Percentiles rank a stretch among this genome's conserved stretches.
Evolutionary conservation across 106 monocot species (phyloP).

Genomic region (Alisma plantagoaquatica): DNA sequence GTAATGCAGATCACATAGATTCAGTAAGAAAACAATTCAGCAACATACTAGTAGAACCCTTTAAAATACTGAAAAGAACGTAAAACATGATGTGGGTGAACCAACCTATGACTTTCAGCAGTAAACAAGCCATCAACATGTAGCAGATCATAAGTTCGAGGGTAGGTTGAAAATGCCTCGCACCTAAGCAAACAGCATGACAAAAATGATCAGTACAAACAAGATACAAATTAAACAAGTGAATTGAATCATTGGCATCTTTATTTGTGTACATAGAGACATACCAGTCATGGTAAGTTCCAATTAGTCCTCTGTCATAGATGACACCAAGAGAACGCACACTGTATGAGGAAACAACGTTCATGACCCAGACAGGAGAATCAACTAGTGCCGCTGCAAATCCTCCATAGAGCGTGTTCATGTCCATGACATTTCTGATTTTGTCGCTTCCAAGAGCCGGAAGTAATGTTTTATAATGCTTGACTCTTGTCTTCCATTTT

Average conservation of each 20-base stretch:
- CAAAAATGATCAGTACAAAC: no score
- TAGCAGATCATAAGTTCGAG: constrained; percentile 19
- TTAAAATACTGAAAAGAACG: no score
- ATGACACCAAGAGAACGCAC: constrained; percentile 16
- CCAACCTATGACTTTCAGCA: constrained; percentile 21
- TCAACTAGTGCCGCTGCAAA: constrained; percentile 20
- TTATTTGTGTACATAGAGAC: no score
- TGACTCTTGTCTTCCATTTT: constrained; percentile 24
- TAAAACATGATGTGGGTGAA: no score
- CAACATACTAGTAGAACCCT: no score
- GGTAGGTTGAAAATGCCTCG: constrained; percentile 19
- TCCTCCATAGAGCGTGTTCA: constrained; percentile 31
- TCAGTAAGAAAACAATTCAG: no score
- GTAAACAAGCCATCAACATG: constrained; percentile 19
- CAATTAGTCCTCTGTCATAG: constrained; percentile 22
- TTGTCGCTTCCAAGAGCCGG: constrained; percentile 17
- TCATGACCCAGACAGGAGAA: constrained; percentile 26
- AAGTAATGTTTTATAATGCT: constrained; percentile 17
- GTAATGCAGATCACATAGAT: no score
- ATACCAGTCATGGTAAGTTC: constrained; percentile 29
- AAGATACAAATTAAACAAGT: no score
- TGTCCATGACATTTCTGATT: constrained; percentile 28
- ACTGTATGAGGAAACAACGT: constrained; percentile 28
- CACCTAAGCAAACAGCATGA: no score
- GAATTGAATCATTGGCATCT: no score